phyloP scores from a whole-genome alignment of 176 grass and related monocot genomes.

The Carex parvula region DNA sequence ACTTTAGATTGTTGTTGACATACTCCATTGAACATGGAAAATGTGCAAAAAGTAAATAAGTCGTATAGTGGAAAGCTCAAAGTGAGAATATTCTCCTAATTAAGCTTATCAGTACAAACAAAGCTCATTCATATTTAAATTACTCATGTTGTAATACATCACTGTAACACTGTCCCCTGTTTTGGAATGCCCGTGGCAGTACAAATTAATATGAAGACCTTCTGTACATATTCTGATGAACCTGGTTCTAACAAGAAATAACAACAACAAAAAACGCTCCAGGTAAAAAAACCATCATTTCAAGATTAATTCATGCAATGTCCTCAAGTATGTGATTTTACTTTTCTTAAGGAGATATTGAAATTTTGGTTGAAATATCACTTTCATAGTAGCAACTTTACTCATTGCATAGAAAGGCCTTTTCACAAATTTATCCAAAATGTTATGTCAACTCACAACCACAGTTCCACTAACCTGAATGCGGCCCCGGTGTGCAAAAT shows the following conservation, averaged over 20 bases:
- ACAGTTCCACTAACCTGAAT: slow-evolving; percentile 56
- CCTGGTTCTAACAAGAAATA: not conserved
- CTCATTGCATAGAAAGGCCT: not conserved
- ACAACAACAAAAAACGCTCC: not conserved
- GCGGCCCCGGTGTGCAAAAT: slow-evolving; percentile 76
- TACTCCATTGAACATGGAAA: not conserved
- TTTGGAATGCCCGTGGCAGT: not conserved
- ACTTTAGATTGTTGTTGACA: not conserved
- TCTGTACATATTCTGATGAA: not conserved
- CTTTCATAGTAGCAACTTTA: not conserved
- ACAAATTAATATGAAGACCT: not conserved
- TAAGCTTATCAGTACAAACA: not conserved
- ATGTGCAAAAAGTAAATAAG: not conserved
- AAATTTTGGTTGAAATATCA: not conserved
- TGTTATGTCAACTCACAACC: not conserved
- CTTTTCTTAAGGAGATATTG: not conserved
- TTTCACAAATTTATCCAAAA: not conserved
- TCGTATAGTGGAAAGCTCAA: not conserved
- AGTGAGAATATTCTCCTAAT: not conserved
- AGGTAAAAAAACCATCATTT: not conserved
- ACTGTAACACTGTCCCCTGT: not conserved
- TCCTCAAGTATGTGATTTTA: not conserved
- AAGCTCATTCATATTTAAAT: not conserved
- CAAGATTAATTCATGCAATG: not conserved
- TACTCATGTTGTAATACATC: not conserved